A percentile compares a stretch with the other conserved stretches of the same genome.
These are phyloP conservation scores for Mercurialis annua DNA, from an alignment of 345 rosid species.

Conservation along the genomic window DNA sequence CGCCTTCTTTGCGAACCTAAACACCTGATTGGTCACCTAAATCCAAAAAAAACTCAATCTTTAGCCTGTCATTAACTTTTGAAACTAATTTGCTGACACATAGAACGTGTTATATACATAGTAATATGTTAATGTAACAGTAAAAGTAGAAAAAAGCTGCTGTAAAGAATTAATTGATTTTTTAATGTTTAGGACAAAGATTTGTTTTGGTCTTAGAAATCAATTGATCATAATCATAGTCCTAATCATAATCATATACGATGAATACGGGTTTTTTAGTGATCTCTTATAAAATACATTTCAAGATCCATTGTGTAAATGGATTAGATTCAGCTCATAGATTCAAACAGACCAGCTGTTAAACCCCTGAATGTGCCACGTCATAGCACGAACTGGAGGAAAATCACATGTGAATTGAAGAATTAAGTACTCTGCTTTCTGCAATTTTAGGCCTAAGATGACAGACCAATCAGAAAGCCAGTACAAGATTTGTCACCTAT, in stretches of 20 bases:
- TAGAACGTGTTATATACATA: no score
- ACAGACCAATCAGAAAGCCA: slow-evolving; percentile 10
- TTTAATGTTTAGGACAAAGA: no score
- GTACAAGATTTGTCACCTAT: slow-evolving; percentile 38
- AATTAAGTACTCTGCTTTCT: slow-evolving; percentile 16
- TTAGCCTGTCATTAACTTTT: not conserved
- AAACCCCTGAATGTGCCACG: not conserved
- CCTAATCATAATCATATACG: not conserved
- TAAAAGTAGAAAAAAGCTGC: not conserved
- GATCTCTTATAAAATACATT: not conserved
- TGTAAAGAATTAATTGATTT: slow-evolving; percentile 1
- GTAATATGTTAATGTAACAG: not conserved
- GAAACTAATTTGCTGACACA: no score
- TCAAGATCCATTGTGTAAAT: not conserved
- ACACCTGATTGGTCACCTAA: slow-evolving; percentile 96
- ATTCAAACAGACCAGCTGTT: not conserved
- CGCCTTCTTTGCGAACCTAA: slow-evolving; percentile 83
- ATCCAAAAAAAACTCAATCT: not conserved
- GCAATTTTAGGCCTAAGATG: slow-evolving; percentile 19
- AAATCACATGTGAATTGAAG: slow-evolving; percentile 10
- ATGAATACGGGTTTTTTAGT: not conserved
- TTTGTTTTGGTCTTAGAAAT: not conserved
- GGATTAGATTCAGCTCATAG: not conserved
- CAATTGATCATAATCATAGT: not conserved
- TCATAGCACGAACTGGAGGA: not conserved